These are phyloP conservation scores for Euphorbia schlechtendalii DNA, from an alignment of 441 rosid genomes.

Conservation along the genomic window DNA sequence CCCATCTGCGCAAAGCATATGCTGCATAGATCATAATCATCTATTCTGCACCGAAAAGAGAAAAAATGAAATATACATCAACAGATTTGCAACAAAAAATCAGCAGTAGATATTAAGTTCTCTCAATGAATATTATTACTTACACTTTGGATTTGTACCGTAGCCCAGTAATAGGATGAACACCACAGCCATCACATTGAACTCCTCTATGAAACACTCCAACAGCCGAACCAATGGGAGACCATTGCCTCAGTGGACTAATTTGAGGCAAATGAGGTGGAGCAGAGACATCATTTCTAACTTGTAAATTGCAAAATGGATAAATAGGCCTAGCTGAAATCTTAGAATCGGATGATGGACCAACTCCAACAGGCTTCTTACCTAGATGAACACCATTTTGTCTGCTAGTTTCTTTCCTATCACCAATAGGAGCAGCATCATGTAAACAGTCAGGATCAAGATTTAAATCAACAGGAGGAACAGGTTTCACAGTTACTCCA, in stretches of 20 bases:
- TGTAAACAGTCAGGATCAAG: constrained; percentile 12
- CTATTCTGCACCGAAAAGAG: constrained; percentile 43
- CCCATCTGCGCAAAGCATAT: constrained; percentile 72
- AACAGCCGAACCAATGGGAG: constrained; percentile 26
- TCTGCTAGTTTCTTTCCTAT: constrained; percentile 22
- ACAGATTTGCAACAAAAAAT: not conserved
- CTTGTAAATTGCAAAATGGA: constrained; percentile 49
- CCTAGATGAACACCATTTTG: constrained; percentile 15
- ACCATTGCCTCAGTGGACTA: constrained; percentile 26
- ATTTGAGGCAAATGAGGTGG: constrained; percentile 16
- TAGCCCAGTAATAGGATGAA: constrained; percentile 76
- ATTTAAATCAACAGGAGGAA: constrained; percentile 30
- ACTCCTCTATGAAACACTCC: constrained; percentile 72
- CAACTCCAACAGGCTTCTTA: constrained; percentile 17
- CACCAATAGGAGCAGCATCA: constrained; percentile 19
- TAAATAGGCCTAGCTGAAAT: constrained; percentile 20
- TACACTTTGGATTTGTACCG: constrained; percentile 90
- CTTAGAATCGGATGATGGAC: constrained; percentile 14
- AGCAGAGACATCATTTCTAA: constrained; percentile 19
- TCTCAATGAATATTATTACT: constrained; percentile 21
- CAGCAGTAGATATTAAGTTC: not conserved
- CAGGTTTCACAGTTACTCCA: constrained; percentile 9
- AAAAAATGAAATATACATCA: constrained; percentile 2
- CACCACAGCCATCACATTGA: constrained; percentile 86
- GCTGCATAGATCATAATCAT: constrained; percentile 80